phyloP scores from a whole-genome alignment of 768 basidiomycete genomes.

The Rhodotorula graminis region DNA sequence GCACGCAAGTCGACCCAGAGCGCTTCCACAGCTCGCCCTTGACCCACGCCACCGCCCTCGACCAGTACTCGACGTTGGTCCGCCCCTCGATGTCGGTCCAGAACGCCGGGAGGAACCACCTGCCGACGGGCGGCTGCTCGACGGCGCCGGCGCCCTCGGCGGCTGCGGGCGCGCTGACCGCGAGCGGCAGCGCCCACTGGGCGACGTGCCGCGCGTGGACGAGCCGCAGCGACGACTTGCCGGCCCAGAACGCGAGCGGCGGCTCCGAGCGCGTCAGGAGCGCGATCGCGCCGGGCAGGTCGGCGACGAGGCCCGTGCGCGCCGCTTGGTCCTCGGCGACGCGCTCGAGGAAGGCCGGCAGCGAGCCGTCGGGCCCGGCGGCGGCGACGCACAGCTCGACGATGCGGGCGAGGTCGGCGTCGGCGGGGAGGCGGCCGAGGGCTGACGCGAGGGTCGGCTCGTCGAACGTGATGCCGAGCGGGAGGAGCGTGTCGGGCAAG shows the following conservation, averaged over 20 bases:
- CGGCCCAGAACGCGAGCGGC: constrained; percentile 23
- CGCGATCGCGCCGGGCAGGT: background rate
- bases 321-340: background rate
- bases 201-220: constrained; percentile 6
- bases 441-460: background rate
- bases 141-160: background rate
- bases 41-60: constrained; percentile 9
- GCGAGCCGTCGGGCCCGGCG: background rate
- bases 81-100: constrained; percentile 20
- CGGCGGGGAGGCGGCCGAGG: background rate
- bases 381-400: background rate
- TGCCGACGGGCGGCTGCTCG: too few species aligned
- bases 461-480: background rate
- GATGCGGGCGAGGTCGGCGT: background rate
- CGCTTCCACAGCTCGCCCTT: constrained; percentile 13
- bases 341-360: background rate
- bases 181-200: constrained; percentile 10
- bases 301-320: too few species aligned
- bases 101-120: background rate
- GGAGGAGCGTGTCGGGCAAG: background rate
- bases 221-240: background rate
- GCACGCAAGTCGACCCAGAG: background rate
- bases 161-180: background rate
- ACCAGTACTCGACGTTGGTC: constrained; percentile 8
- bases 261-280: background rate